phyloP scores from a whole-genome alignment of 2,329 filamentous ascomycete species.

The Trichoderma guizhouense region DNA sequence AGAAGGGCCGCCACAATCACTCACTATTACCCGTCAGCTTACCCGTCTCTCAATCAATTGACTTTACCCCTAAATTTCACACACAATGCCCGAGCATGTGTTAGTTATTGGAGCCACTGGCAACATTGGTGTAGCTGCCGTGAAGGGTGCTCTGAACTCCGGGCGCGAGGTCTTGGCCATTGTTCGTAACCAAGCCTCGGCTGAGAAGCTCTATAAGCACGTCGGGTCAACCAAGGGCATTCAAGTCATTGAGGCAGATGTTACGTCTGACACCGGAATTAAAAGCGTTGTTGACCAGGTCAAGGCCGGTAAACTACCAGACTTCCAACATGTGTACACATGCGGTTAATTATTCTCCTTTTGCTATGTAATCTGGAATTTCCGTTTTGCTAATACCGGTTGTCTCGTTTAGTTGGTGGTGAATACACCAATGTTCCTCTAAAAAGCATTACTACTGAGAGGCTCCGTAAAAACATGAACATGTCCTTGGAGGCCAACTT shows the following conservation, averaged over 20 bases:
- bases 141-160: not conserved
- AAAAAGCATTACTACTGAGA: not conserved
- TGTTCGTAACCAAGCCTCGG: not conserved
- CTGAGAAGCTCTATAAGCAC: not conserved
- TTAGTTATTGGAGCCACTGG: not conserved
- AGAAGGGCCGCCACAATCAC: not conserved
- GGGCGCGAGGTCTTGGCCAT: not conserved
- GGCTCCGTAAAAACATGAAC: not conserved
- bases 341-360: not conserved
- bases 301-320: not conserved
- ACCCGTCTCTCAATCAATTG: not conserved
- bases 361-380: not conserved
- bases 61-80: not conserved
- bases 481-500: not conserved
- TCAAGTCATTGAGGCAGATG: not conserved
- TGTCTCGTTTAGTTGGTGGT: not conserved
- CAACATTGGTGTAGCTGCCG: not conserved
- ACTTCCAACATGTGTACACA: not conserved
- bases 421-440: not conserved
- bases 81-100: not conserved
- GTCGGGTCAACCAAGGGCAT: not conserved
- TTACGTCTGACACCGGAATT: not conserved
- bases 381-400: not conserved
- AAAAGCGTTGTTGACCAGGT: slow-evolving; percentile 4
- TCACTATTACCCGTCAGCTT: not conserved